Conservation (phyloP, 2,329 filamentous ascomycete species). For the Penicillium sp. region DNA sequence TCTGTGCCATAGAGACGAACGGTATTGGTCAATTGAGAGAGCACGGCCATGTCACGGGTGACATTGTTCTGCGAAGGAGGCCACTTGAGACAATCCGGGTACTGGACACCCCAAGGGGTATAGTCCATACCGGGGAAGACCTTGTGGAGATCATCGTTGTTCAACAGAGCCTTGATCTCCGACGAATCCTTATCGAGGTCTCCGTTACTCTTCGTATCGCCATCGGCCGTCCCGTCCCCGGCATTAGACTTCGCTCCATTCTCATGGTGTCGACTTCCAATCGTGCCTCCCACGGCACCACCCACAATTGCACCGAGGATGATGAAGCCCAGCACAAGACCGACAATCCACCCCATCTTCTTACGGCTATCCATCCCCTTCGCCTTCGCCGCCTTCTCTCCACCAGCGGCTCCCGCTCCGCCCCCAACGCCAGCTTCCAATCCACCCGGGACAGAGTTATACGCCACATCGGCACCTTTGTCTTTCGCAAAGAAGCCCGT, state of each 20-base stretch:
- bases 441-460: slow-evolving; percentile 55
- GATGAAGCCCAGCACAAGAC: slow-evolving; percentile 66
- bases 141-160: slow-evolving; percentile 80
- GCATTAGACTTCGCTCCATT: slow-evolving; percentile 17
- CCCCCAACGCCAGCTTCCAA: slow-evolving; percentile 47
- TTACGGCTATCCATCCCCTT: slow-evolving; percentile 62
- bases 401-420: slow-evolving; percentile 51
- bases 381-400: slow-evolving; percentile 51
- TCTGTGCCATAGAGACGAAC: slow-evolving; percentile 92
- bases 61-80: slow-evolving; percentile 92
- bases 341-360: slow-evolving; percentile 69
- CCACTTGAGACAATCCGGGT: slow-evolving; percentile 74
- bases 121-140: slow-evolving; percentile 97
- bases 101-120: slow-evolving; percentile 87
- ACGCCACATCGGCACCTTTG: slow-evolving; percentile 50
- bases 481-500: slow-evolving; percentile 46
- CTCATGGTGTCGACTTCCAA: slow-evolving; percentile 57
- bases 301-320: slow-evolving; percentile 70
- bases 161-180: slow-evolving; percentile 79
- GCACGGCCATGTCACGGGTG: slow-evolving; percentile 84
- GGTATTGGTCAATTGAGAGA: slow-evolving; percentile 85
- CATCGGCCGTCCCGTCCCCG: slow-evolving; percentile 55
- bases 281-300: slow-evolving; percentile 71
- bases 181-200: slow-evolving; percentile 72
- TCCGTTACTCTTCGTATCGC: slow-evolving; percentile 65